phyloP scores from a whole-genome alignment of 805 yeast species.

The Kodamaea fukazawae region DNA sequence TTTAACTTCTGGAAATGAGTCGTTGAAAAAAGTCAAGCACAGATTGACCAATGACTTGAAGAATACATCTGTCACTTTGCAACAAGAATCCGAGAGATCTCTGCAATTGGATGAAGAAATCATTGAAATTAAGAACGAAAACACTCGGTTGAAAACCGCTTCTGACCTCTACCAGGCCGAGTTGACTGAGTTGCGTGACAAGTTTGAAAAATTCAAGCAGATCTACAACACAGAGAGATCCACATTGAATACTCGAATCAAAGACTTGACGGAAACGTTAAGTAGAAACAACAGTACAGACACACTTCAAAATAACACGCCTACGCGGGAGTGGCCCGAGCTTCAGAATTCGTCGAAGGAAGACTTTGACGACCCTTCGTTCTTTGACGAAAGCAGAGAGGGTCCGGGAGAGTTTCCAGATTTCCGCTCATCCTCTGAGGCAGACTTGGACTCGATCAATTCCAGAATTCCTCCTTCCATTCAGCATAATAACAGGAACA shows the following conservation, averaged over 20 bases:
- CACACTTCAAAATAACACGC: not conserved
- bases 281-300: slow-evolving; percentile 9
- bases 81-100: not conserved
- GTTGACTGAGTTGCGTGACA: slow-evolving; percentile 23
- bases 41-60: slow-evolving; percentile 38
- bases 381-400: slow-evolving; percentile 12
- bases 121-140: slow-evolving; percentile 16
- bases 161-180: slow-evolving; percentile 22
- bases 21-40: slow-evolving; percentile 25
- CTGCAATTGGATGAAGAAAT: slow-evolving; percentile 12
- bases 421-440: slow-evolving; percentile 1
- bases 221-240: slow-evolving; percentile 31
- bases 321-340: no score
- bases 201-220: slow-evolving; percentile 30
- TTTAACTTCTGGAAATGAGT: slow-evolving; percentile 26
- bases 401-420: slow-evolving; percentile 8
- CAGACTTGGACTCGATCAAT: slow-evolving; percentile 8
- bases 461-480: slow-evolving; percentile 7
- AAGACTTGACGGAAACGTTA: slow-evolving; percentile 19
- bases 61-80: slow-evolving; percentile 7
- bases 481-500: slow-evolving; percentile 14
- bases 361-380: slow-evolving; percentile 10
- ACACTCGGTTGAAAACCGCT: slow-evolving; percentile 21
- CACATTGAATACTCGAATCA: slow-evolving; percentile 26
- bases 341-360: no score